Conservation (phyloP, 148 eudicot species). For the Silene uniflora region DNA sequence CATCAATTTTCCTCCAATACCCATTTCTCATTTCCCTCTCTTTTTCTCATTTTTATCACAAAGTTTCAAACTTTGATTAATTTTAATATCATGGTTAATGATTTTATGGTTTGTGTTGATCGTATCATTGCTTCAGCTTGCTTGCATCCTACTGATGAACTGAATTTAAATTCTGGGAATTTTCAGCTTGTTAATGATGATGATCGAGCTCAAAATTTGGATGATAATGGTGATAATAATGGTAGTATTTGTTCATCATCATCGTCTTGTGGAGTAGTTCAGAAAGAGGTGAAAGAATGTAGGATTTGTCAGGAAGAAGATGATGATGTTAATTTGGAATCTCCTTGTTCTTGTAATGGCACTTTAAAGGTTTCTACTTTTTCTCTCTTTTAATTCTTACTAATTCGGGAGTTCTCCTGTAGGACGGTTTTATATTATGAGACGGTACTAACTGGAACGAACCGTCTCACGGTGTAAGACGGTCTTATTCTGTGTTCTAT, state of each 20-base stretch:
- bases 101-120: constrained; percentile 65
- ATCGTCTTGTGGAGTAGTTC: neutral
- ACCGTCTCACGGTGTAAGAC: neutral
- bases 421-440: neutral
- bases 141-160: constrained; percentile 28
- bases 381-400: neutral
- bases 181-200: neutral
- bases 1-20: neutral
- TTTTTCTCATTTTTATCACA: neutral
- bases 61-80: neutral
- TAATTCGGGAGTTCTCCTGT: neutral
- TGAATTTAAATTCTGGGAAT: constrained; percentile 18
- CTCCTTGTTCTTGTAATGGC: constrained; percentile 89
- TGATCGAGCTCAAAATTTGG: neutral
- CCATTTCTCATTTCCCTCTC: too few relatives aligned
- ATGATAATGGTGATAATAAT: neutral
- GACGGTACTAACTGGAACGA: too few relatives aligned
- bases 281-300: constrained; percentile 54
- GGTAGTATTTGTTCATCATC: neutral
- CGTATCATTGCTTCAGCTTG: constrained; percentile 47
- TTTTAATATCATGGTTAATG: constrained; percentile 43
- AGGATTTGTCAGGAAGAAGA: constrained; percentile 85
- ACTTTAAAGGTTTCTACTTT: constrained; percentile 59
- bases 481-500: too few relatives aligned
- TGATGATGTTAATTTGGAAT: constrained; percentile 54